Evolutionary conservation across 306 rosid species (phyloP), one percentile per base, ranked within the genome.

Genomic region (Cicer chorassanicum): DNA sequence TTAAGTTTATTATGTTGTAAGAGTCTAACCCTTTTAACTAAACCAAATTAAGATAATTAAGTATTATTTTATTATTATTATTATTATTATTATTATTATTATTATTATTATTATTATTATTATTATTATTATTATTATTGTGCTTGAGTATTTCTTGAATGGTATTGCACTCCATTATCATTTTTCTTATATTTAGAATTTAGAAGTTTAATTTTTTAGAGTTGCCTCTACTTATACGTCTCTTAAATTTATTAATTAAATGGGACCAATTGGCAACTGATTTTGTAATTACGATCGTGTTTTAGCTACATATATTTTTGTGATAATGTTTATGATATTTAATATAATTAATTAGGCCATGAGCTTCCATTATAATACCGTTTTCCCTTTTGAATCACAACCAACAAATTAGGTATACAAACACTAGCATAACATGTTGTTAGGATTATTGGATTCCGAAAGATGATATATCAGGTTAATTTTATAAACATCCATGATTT

Each of bases 251-350:
- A 62, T 72, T 75, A 68, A 80, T 74, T 64, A 40, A 13, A 68
- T 67, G 76, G 80, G 75, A 74, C 84, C 76, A 39, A 78, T 41
- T 29, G 53, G 16, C 18, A n/a, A 39, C 53, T 72, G 55, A 68
- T 66, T 72, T 79, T 67, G 49, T 73, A 67, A 49, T 48, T 66
- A 73, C 39, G 41, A 43, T 11, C 19, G 1, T 8, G 13, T 45
- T 43, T 73, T 80, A 7, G 66, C 73, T 72, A 63, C 59, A 41
- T 71, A 63, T 49, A 24, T 15, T 50, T 18, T 43, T 43, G 5
- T 42, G 24, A 55, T 10, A 29, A 9, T 44, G 38, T 8, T 19
- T 13, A 19, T 64, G 46, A 60, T 44, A 66, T 38, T 56, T 65
- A 68, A 62, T 46, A 50, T 8, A 36, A 65, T 66, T 80, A 65